Evolutionary conservation across 2,329 filamentous ascomycete genomes (phyloP), one percentile per base, ranked within the genome.

Genomic region (Bisporella sp.): DNA sequence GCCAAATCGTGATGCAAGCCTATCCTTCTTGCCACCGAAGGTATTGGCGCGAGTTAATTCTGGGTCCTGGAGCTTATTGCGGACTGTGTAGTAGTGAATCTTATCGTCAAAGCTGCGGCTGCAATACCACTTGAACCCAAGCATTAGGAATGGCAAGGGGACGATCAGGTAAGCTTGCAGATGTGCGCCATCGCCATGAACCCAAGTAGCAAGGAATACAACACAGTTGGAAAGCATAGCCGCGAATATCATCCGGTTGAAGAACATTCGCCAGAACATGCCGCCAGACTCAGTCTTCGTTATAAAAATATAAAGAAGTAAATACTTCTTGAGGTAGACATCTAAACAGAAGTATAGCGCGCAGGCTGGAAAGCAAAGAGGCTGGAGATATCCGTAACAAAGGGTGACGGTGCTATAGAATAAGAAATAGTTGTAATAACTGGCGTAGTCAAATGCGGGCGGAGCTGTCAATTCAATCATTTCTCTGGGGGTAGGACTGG

Each of bases 231-330:
- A 79, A 6, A 99, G 72, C 31, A 95, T 79, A 1, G 82, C 76
- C 31, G 82, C 88, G 60, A 96, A 92, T 29, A 97, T 72, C 66
- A 96, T 76, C n/a, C 93, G 86, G 68, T 99, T 99, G 75, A 89
- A 95, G 5, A 97, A 68, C 1, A 91, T 81, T 13, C 89, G 83
- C 93, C 93, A 99, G 65, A 89, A 96, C 66, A 87, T 81, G 46
- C 93, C 93, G 6, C 91, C 93, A 0, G 91, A 96, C 65, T 99
- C 93, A 31, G 86, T 96, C 73, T 97, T 99, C 44, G 93, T 99
- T 57, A 95, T 80, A 64, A 96, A 97, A 57, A 96, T 86, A 69
- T 99, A 96, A 58, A 97, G 78, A 39, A 97, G 72, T 43, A 96
- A 74, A 64, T 99, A 99, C 71, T 97, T 97, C 77, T 96, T 96